Evolutionary conservation across 805 yeast genomes (phyloP).

Genomic region (Lachancea lanzarotensis): DNA sequence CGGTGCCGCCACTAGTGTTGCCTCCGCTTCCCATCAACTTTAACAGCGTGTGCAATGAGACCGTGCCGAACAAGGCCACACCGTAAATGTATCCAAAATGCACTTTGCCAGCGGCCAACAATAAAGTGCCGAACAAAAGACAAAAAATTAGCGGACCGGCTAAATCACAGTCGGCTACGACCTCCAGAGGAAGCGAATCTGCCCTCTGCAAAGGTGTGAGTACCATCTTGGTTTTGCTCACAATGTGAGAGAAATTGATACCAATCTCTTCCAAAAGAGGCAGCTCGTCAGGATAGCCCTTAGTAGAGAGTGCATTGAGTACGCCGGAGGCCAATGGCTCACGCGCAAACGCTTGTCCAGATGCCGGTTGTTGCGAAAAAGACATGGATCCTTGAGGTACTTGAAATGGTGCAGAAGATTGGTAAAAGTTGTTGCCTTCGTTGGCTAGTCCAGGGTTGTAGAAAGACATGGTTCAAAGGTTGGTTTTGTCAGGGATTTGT

Average conservation of each 20-base stretch:
- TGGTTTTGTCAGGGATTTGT: neutral
- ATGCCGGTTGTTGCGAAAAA: conserved; percentile 11
- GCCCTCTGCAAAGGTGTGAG: conserved; percentile 56
- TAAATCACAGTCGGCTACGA: conserved; percentile 80
- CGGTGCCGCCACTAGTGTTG: conserved; percentile 12
- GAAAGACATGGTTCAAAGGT: conserved; percentile 6
- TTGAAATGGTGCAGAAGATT: conserved; percentile 25
- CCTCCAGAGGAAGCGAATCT: conserved; percentile 55
- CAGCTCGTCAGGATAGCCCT: conserved; percentile 94
- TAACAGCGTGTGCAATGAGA: conserved; percentile 76
- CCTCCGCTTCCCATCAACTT: conserved; percentile 75
- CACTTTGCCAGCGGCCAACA: conserved; percentile 83
- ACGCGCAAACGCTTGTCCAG: conserved; percentile 23
- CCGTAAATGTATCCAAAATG: conserved; percentile 97
- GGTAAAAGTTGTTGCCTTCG: conserved; percentile 15
- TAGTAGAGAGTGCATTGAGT: conserved; percentile 85
- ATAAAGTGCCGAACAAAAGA: conserved; percentile 73
- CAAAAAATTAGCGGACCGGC: conserved; percentile 94
- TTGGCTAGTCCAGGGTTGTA: conserved; percentile 5
- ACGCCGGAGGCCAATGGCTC: conserved; percentile 61
- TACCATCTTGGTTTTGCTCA: conserved; percentile 77
- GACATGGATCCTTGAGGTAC: conserved; percentile 36
- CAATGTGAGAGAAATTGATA: conserved; percentile 82
- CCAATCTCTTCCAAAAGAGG: conserved; percentile 90
- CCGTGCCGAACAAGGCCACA: conserved; percentile 85